These are phyloP conservation scores for Ottelia alismoides DNA, from an alignment of 106 monocot species.

Conservation along the genomic window DNA sequence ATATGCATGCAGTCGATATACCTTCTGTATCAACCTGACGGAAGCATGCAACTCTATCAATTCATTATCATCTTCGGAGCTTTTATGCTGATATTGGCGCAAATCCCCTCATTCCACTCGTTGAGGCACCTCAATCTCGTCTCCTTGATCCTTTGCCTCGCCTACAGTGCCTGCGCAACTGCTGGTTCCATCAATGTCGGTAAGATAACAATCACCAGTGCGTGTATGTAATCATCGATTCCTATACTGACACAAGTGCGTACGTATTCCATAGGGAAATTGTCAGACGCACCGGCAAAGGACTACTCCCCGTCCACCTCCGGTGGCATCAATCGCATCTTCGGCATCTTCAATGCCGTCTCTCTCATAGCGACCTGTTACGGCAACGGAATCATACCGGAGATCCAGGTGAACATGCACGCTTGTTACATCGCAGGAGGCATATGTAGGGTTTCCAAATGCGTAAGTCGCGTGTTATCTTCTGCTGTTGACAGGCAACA, in stretches of 20 bases:
- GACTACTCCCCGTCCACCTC: conserved; percentile 50
- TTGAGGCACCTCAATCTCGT: conserved; percentile 66
- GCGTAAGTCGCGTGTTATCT: background rate
- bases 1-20: conserved; percentile 61
- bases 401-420: conserved; percentile 63
- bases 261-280: too few relatives aligned
- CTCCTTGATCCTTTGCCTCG: conserved; percentile 51
- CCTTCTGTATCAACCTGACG: conserved; percentile 31
- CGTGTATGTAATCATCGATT: too few relatives aligned
- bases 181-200: conserved; percentile 57
- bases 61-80: conserved; percentile 57
- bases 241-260: too few relatives aligned
- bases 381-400: conserved; percentile 95
- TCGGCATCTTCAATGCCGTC: conserved; percentile 55
- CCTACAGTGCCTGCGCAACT: conserved; percentile 57
- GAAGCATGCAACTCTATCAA: conserved; percentile 35
- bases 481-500: conserved; percentile 34
- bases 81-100: conserved; percentile 52
- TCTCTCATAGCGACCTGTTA: conserved; percentile 82
- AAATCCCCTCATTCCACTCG: conserved; percentile 76
- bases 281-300: conserved; percentile 23
- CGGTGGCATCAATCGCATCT: conserved; percentile 27
- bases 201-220: background rate
- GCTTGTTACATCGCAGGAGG: background rate
- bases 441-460: background rate